phyloP scores from a whole-genome alignment of 1,139 yeast species.

The Groenewaldozyma sp. region DNA sequence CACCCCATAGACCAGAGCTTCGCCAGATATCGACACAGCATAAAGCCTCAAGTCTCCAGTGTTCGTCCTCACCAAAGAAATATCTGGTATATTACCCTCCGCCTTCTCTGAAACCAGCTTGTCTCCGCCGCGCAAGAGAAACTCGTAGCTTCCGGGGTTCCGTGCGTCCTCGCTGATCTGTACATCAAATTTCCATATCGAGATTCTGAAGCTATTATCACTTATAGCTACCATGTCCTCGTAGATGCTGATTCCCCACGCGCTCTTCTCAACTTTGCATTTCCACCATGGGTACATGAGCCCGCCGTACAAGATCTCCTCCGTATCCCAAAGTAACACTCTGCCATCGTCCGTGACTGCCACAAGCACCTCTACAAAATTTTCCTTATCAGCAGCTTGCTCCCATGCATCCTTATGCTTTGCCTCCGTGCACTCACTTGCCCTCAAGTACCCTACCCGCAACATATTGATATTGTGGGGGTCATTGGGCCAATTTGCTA shows the following conservation, averaged over 20 bases:
- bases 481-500: slow-evolving; percentile 22
- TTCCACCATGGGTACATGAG: slow-evolving; percentile 18
- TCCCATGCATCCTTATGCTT: background rate
- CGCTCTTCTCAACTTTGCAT: slow-evolving; percentile 36
- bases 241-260: slow-evolving; percentile 55
- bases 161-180: slow-evolving; percentile 6
- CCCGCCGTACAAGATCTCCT: slow-evolving; percentile 13
- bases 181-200: slow-evolving; percentile 32
- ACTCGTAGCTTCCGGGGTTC: background rate
- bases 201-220: slow-evolving; percentile 46
- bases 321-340: slow-evolving; percentile 37
- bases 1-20: background rate
- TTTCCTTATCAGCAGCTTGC: background rate
- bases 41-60: background rate
- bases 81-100: background rate
- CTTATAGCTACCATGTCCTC: slow-evolving; percentile 40
- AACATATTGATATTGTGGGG: slow-evolving; percentile 52
- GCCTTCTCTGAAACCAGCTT: background rate
- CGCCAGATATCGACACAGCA: slow-evolving; percentile 1
- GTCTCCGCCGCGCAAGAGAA: background rate
- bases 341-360: slow-evolving; percentile 53
- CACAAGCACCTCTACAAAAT: slow-evolving; percentile 34
- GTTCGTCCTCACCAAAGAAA: background rate
- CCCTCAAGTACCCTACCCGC: slow-evolving; percentile 26
- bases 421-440: background rate